Evolutionary conservation across 1,139 yeast genomes (phyloP).

Genomic region (Candida neerlandica): DNA sequence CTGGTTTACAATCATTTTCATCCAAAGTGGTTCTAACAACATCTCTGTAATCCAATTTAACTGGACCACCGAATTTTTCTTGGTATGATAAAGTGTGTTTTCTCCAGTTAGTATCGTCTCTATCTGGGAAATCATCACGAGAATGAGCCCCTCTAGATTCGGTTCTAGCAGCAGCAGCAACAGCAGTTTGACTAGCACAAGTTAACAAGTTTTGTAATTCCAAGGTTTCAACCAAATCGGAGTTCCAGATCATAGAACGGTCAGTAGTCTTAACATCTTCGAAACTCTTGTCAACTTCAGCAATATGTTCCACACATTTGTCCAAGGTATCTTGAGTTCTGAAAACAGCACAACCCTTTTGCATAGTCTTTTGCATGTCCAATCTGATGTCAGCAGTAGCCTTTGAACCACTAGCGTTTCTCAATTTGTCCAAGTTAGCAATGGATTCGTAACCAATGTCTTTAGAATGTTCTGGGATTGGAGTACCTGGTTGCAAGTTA

Average conservation of each 20-base stretch:
- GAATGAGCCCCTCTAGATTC: slow-evolving; percentile 99
- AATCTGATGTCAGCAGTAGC: slow-evolving; percentile 88
- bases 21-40: slow-evolving; percentile 86
- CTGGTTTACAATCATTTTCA: slow-evolving; percentile 89
- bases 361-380: slow-evolving; percentile 96
- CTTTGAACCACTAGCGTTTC: slow-evolving; percentile 82
- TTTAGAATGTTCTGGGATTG: slow-evolving; percentile 73
- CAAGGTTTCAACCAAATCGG: slow-evolving; percentile 93
- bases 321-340: slow-evolving; percentile 92
- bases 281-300: slow-evolving; percentile 73
- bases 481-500: slow-evolving; percentile 82
- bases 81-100: slow-evolving; percentile 97
- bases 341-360: slow-evolving; percentile 95
- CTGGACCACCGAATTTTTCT: slow-evolving; percentile 66
- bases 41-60: slow-evolving; percentile 80
- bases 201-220: slow-evolving; percentile 96
- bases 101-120: slow-evolving; percentile 98
- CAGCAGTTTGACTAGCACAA: slow-evolving; percentile 96
- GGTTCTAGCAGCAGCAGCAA: slow-evolving; percentile 90
- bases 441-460: slow-evolving; percentile 89
- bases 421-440: slow-evolving; percentile 83
- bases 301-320: slow-evolving; percentile 84
- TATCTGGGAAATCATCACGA: slow-evolving; percentile 93
- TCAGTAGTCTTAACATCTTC: slow-evolving; percentile 79
- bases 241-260: slow-evolving; percentile 98